These are phyloP conservation scores for Kluyveromyces aestuarii DNA, from an alignment of 805 yeast genomes.

Conservation along the genomic window DNA sequence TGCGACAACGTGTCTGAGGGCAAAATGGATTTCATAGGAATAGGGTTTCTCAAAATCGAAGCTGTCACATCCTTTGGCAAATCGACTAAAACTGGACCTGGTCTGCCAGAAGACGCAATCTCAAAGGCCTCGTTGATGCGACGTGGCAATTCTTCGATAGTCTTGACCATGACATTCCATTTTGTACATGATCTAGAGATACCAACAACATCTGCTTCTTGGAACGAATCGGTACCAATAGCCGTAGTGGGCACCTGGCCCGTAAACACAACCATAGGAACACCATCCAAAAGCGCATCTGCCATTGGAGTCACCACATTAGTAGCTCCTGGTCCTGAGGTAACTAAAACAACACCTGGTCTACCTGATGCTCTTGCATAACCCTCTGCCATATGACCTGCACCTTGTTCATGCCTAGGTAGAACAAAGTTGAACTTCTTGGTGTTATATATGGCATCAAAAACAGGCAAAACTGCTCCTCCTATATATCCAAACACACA, in stretches of 20 bases:
- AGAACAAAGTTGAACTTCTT: constrained; percentile 80
- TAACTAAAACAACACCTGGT: constrained; percentile 95
- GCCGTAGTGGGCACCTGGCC: constrained; percentile 96
- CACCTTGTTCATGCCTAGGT: constrained; percentile 98
- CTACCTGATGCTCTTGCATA: constrained; percentile 92
- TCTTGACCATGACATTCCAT: constrained; percentile 98
- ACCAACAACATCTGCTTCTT: constrained; percentile 97
- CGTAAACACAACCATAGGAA: constrained; percentile 91
- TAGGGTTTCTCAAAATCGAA: constrained; percentile 73
- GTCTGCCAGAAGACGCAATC: constrained; percentile 92
- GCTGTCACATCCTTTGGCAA: constrained; percentile 98
- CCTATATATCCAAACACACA: constrained; percentile 97
- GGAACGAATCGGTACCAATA: constrained; percentile 98
- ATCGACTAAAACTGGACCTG: constrained; percentile 97
- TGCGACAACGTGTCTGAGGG: constrained; percentile 62
- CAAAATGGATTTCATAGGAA: constrained; percentile 70
- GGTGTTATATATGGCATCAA: constrained; percentile 92
- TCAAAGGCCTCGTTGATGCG: constrained; percentile 97
- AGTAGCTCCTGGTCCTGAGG: constrained; percentile 99
- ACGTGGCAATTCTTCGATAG: constrained; percentile 87
- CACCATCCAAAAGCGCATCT: constrained; percentile 95
- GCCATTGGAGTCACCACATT: constrained; percentile 98
- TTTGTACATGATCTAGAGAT: constrained; percentile 96
- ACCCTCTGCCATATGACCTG: constrained; percentile 99
- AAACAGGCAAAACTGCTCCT: constrained; percentile 97